Conservation (phyloP, 2,329 filamentous ascomycete species). For the Sodiomyces alkalinus region DNA sequence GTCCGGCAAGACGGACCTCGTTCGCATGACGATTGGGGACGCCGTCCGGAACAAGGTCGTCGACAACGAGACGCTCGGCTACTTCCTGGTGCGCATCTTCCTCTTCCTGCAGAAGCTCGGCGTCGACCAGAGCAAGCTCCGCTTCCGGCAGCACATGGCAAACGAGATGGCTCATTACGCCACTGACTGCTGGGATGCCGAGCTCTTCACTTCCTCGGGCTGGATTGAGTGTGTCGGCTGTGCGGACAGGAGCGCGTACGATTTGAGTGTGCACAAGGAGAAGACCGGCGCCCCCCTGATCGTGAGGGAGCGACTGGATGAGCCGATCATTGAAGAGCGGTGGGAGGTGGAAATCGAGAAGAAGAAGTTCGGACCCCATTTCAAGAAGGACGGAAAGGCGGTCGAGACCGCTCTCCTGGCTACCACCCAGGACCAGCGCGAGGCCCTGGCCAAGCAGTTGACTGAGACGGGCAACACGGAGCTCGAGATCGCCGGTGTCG, state of each 20-base stretch:
- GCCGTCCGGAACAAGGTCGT: conserved; percentile 72
- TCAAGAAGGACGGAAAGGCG: conserved; percentile 85
- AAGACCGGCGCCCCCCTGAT: conserved; percentile 78
- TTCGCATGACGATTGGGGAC: conserved; percentile 65
- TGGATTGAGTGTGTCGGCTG: conserved; percentile 99
- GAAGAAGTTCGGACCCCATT: conserved; percentile 89
- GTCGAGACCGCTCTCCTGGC: conserved; percentile 67
- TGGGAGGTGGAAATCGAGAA: conserved; percentile 80
- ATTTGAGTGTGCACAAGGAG: conserved; percentile 82
- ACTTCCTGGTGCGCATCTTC: conserved; percentile 90
- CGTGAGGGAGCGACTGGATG: conserved; percentile 66
- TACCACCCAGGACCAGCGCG: conserved; percentile 66
- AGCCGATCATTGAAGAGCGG: conserved; percentile 69
- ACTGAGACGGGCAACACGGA: conserved; percentile 58
- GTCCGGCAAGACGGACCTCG: conserved; percentile 63
- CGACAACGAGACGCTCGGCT: conserved; percentile 95
- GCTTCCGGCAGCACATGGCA: conserved; percentile 92
- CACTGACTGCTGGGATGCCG: conserved; percentile 94
- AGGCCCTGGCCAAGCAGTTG: conserved; percentile 63
- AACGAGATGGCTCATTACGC: conserved; percentile 78
- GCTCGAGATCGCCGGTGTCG: conserved; percentile 54
- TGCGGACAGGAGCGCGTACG: conserved; percentile 89
- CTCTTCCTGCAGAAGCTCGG: conserved; percentile 82
- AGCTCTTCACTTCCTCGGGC: conserved; percentile 78
- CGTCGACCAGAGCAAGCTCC: conserved; percentile 72